Base-by-base conservation (phyloP, 345 rosid species). In the Xanthoceras sorbifolium region DNA sequence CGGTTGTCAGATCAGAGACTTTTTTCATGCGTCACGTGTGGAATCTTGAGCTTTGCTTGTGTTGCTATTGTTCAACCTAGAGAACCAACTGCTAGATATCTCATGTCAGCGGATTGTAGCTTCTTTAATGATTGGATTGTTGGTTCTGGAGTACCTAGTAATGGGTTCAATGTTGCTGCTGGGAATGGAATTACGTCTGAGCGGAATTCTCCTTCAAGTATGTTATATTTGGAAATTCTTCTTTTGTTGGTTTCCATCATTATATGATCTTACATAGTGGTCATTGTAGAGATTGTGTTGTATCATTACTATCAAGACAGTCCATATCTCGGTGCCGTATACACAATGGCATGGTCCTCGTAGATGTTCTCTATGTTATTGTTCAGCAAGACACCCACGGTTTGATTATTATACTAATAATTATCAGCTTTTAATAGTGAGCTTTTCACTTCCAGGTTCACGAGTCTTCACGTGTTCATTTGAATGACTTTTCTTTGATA, bases 21-120 rank as follows among this genome's bases (percentile, higher is more conserved):
- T 70, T 96, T 96, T 81, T 88, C 97, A 14, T 96, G 99, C 72
- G 97, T 88, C 71, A 89, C 93, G 0, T 96, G 99, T 78, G 99
- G 99, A 81, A 84, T 96, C 74, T 83, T 92, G 85, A 82, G 93
- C 83, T 94, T 91, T 82, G 90, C 89, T 78, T 96, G 99, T 76
- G 84, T 93, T 77, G 98, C 99, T 71, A 74, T 96, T 61, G 68
- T 94, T 82, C 94, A 89, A 84, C 99, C 99, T 23, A 90, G 80
- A 66, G 97, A 92, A 85, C 85, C 88, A 74, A 91, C 97, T 20
- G 90, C 97, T 46, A 85, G 90, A 83, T 90, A 89, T 79, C 93
- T 96, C 77, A 90, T 87, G 92, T 91, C 99, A 50, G 97, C 95
- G 42, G 98, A 94, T 83, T 92, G 97, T 82, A 91, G 94, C 84